phyloP scores from a whole-genome alignment of 2,329 filamentous ascomycete genomes.

The Aspergillus caelatus region DNA sequence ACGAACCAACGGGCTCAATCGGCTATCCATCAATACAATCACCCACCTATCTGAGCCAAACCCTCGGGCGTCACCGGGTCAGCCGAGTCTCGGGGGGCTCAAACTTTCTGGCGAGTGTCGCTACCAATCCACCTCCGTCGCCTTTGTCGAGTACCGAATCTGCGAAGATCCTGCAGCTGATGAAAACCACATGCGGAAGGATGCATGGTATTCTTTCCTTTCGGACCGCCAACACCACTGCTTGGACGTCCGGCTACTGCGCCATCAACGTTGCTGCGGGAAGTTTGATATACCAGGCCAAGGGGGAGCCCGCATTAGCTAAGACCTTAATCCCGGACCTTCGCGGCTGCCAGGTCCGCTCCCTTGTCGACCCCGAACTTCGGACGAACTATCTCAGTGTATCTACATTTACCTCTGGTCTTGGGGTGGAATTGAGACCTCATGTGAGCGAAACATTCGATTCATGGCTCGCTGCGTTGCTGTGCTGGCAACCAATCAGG shows the following conservation, averaged over 20 bases:
- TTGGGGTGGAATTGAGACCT: conserved; percentile 51
- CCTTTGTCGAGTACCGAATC: conserved; percentile 49
- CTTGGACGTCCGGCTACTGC: conserved; percentile 55
- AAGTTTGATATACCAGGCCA: conserved; percentile 54
- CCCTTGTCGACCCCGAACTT: conserved; percentile 50
- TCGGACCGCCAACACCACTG: conserved; percentile 43
- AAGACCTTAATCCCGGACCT: conserved; percentile 54
- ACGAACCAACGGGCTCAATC: conserved; percentile 47
- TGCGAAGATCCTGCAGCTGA: conserved; percentile 52
- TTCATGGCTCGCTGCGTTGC: conserved; percentile 54
- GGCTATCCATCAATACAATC: conserved; percentile 53
- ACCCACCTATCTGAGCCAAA: conserved; percentile 38
- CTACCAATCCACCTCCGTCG: conserved; percentile 31
- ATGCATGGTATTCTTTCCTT: conserved; percentile 58
- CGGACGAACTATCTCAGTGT: conserved; percentile 53
- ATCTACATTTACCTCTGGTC: conserved; percentile 50
- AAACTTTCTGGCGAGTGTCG: conserved; percentile 27
- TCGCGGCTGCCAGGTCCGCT: conserved; percentile 52
- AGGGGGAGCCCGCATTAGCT: conserved; percentile 51
- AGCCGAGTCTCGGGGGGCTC: conserved; percentile 36
- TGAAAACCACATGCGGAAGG: conserved; percentile 55
- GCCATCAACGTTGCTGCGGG: conserved; percentile 55
- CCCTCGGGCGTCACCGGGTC: conserved; percentile 36
- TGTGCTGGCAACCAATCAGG: conserved; percentile 56
- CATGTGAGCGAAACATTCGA: conserved; percentile 56